Base-by-base conservation (phyloP, 2,329 filamentous ascomycete genomes). In the Biscogniauxia sp. region DNA sequence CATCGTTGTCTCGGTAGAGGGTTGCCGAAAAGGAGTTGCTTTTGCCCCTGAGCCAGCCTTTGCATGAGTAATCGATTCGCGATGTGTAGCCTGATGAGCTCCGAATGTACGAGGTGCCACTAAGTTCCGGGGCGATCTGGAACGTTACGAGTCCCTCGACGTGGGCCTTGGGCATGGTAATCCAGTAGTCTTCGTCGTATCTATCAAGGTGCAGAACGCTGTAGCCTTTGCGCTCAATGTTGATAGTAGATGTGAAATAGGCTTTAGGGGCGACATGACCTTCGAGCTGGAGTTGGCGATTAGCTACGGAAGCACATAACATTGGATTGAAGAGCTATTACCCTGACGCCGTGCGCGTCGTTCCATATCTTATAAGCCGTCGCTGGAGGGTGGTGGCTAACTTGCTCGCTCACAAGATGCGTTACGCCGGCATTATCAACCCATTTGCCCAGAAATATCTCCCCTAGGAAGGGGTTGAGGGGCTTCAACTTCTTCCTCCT, bases 261-360 rank as follows among this genome's bases (percentile, higher is more conserved):
- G 94, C 93, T 76, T 97, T 98, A 74, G 98, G 95, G 17, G 91
- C 94, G 72, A 98, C 97, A 80, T 97, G 97, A 57, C 94, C 94
- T 79, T 89, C 81, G n/a, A 89, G 79, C 72, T 83, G 82, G 11
- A 23, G 0, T n/a, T 8, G 15, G 5, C 5, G 53, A 59, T 60
- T 4, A 23, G 51, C 17, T 5, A 52, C 25, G 15, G n/a, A 11
- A 15, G 2, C 28, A 11, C n/a, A 56, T 15, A 32, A 13, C 11
- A 49, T 11, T 25, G 28, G 15, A 9, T 54, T 6, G 20, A 13
- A 23, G 11, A 32, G 41, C 61, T 45, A 17, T 61, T 55, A 70
- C 69, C 54, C 55, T 66, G 55, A 98, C 87, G 61, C 93, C 92
- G 64, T 95, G 87, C 72, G 92, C 86, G 64, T 89, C 80, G 77